phyloP scores from a whole-genome alignment of 331 rosid genomes.

The Rosa hybrid region DNA sequence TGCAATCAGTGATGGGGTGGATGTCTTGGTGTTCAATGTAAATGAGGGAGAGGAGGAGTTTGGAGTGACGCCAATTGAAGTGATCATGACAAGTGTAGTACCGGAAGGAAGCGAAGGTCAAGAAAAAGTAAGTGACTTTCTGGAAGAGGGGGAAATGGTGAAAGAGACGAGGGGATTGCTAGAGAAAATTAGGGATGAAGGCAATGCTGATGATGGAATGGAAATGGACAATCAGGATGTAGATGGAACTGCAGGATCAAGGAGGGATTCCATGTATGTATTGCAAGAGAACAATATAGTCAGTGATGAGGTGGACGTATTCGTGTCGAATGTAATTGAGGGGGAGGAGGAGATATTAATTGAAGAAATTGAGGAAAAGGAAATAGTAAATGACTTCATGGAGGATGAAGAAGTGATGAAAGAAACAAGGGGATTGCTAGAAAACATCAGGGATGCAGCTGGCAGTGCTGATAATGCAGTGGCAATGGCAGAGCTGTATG shows the following conservation, averaged over 20 bases:
- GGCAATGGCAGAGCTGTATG: not conserved
- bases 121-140: not conserved
- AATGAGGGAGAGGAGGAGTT: not conserved
- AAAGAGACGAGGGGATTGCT: constrained; percentile 44
- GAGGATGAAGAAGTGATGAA: constrained; percentile 36
- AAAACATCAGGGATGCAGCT: constrained; percentile 52
- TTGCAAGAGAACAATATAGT: not conserved
- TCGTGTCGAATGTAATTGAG: constrained; percentile 23
- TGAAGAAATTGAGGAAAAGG: constrained; percentile 34
- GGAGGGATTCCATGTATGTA: not conserved
- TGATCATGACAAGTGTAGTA: not conserved
- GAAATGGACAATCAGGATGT: constrained; percentile 8
- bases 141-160: constrained; percentile 28
- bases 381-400: constrained; percentile 24
- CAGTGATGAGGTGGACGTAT: constrained; percentile 17
- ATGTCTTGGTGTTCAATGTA: not conserved
- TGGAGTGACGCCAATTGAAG: not conserved
- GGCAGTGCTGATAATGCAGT: constrained; percentile 27
- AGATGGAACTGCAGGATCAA: constrained; percentile 9
- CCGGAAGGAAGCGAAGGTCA: not conserved
- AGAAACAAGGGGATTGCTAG: constrained; percentile 45
- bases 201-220: constrained; percentile 27
- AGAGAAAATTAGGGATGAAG: constrained; percentile 59
- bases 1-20: constrained; percentile 3
- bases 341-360: constrained; percentile 24